Base-by-base conservation (phyloP, 2,329 filamentous ascomycete genomes). In the Eutypa lata region DNA sequence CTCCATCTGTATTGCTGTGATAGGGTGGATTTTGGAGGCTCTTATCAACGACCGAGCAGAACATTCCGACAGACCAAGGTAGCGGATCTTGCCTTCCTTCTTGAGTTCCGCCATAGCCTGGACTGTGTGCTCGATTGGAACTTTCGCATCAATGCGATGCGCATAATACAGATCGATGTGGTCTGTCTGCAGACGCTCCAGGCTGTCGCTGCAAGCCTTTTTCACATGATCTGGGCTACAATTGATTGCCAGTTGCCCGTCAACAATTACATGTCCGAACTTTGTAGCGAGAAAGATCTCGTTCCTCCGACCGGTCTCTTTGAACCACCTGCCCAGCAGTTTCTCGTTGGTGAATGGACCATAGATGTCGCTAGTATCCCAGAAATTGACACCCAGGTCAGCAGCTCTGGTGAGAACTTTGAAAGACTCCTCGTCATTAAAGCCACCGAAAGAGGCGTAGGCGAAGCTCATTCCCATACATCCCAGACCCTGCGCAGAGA, bases 211-310 rank as follows among this genome's bases (percentile, higher is more conserved):
- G 10, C 21, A 44, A 2, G 7, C 2, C 8, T 3, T 6, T 10
- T 44, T 44, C 19, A 26, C 19, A 10, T 24, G 13, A 11, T 44
- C 42, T 7, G 21, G 42, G 11, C 42, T 22, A 18, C 13, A 16
- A 18, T 44, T 18, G 21, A 44, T 19, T 4, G 18, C 21, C n/a
- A 26, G 10, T 4, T 44, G 8, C 4, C 42, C 42, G 11, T 26
- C 21, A 13, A 18, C 3, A 14, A 5, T 13, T 10, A 11, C 7
- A 44, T 38, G 6, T 24, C 19, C 79, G 61, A 82, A 83, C 62
- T 83, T 82, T 59, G 78, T 76, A 1, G 78, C 77, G 16, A 79
- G 67, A 64, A 79, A 79, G 61, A 79, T 74, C 55, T 76, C 67
- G 55, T 75, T 66, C 19, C 77, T 71, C 52, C 74, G 75, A 49